Evolutionary conservation across 768 basidiomycete species (phyloP).

Genomic region (Hypholoma fasciculare): DNA sequence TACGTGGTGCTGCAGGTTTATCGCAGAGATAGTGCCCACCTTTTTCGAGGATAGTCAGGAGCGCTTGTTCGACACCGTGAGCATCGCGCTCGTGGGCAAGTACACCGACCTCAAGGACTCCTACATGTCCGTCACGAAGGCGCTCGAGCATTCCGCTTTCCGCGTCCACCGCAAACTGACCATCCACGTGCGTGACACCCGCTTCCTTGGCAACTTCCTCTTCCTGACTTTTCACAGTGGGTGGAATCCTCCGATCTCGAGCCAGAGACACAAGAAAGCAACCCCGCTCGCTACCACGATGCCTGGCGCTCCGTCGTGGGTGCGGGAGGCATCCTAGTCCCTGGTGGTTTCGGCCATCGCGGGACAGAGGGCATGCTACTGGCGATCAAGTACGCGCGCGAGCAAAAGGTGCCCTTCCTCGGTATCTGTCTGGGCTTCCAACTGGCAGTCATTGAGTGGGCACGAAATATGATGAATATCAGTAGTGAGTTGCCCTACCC

Average conservation of each 20-base stretch:
- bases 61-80: constrained; percentile 84
- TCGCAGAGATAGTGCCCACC: neutral
- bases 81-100: constrained; percentile 93
- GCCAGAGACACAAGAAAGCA: constrained; percentile 70
- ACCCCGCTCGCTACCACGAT: constrained; percentile 90
- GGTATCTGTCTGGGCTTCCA: constrained; percentile 99
- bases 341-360: constrained; percentile 92
- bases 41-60: constrained; percentile 68
- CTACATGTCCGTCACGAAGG: constrained; percentile 97
- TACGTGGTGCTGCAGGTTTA: constrained; percentile 31
- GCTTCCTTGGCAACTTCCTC: neutral
- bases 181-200: constrained; percentile 61
- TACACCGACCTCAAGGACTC: constrained; percentile 97
- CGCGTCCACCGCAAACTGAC: constrained; percentile 82
- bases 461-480: constrained; percentile 77
- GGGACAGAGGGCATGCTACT: constrained; percentile 98
- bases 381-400: constrained; percentile 96
- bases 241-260: constrained; percentile 95
- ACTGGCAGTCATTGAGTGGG: constrained; percentile 94
- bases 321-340: constrained; percentile 95
- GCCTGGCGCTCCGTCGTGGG: constrained; percentile 93
- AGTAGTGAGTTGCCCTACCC: constrained; percentile 43
- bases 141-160: constrained; percentile 96
- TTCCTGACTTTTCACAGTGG: constrained; percentile 56
- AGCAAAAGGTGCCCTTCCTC: constrained; percentile 92